Evolutionary conservation across 352 stramenopile species (phyloP).

Genomic region (Pythium periplocum): DNA sequence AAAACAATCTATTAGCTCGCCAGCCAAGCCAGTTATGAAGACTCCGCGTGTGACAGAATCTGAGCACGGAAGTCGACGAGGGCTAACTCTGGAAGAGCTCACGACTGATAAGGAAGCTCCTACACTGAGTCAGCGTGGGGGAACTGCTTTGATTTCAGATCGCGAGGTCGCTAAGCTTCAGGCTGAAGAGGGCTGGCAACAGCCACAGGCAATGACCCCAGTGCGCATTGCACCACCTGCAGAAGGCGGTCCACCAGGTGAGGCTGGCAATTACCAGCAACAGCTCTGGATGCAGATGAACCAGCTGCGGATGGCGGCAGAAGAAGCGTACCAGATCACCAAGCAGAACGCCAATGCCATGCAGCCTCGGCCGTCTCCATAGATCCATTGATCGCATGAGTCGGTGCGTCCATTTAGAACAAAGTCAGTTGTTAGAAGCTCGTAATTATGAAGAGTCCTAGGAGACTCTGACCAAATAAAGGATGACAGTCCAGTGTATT

Average conservation of each 20-base stretch:
- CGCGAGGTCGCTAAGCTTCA: neutral
- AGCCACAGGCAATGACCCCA: neutral
- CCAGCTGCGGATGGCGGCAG: slow-evolving; percentile 44
- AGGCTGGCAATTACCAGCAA: slow-evolving; percentile 10
- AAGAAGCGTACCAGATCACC: slow-evolving; percentile 56
- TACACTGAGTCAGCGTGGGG: neutral
- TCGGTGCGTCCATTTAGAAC: no score
- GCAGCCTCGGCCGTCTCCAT: neutral
- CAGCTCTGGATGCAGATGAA: slow-evolving; percentile 47
- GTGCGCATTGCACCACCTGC: neutral
- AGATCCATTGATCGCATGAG: no score
- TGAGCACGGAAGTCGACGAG: no score
- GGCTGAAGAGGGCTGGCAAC: neutral
- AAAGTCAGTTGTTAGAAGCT: no score
- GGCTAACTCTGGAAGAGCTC: neutral
- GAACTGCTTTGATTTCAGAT: no score
- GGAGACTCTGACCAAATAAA: no score
- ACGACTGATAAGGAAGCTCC: neutral
- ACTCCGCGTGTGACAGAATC: neutral
- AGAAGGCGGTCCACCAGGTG: neutral
- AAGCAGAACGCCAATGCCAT: slow-evolving; percentile 29
- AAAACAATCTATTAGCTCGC: neutral
- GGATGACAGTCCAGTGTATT: no score
- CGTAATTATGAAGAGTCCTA: no score
- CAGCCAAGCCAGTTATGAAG: neutral